Conservation (phyloP, 768 basidiomycete species). For the Panus rudis region DNA sequence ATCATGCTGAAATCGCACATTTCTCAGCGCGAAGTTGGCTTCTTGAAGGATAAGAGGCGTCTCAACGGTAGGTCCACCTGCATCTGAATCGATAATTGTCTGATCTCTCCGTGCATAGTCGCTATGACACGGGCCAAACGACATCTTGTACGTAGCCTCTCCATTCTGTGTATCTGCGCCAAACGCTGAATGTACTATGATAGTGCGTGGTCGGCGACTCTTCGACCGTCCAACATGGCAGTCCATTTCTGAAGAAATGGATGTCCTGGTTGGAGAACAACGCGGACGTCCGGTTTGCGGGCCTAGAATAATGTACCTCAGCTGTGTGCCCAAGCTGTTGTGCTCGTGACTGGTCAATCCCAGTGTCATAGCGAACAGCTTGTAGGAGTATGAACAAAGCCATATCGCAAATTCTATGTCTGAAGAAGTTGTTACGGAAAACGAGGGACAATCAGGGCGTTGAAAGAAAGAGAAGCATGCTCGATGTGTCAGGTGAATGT, state of each 20-base stretch:
- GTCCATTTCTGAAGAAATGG: slow-evolving; percentile 83
- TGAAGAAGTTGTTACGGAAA: too few species aligned
- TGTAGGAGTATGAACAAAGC: not conserved
- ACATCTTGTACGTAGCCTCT: slow-evolving; percentile 59
- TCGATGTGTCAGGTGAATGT: too few species aligned
- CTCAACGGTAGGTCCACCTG: slow-evolving; percentile 62
- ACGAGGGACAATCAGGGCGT: too few species aligned
- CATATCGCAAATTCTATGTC: too few species aligned
- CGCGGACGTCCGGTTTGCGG: slow-evolving; percentile 87
- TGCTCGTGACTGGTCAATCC: too few species aligned
- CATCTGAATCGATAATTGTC: not conserved
- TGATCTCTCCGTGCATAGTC: slow-evolving; percentile 35
- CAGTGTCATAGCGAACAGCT: too few species aligned
- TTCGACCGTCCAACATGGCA: slow-evolving; percentile 81
- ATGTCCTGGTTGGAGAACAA: slow-evolving; percentile 83
- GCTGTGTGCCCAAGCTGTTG: too few species aligned
- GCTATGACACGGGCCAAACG: slow-evolving; percentile 90
- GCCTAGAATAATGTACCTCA: slow-evolving; percentile 37
- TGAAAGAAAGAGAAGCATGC: too few species aligned
- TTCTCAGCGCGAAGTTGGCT: slow-evolving; percentile 79
- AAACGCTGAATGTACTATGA: not conserved
- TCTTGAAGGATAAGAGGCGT: slow-evolving; percentile 86
- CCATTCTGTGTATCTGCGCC: slow-evolving; percentile 1
- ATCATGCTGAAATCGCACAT: too few species aligned
- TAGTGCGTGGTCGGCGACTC: slow-evolving; percentile 94